Evolutionary conservation across 306 rosid genomes (phyloP).

Genomic region (Begonia loranthoides): DNA sequence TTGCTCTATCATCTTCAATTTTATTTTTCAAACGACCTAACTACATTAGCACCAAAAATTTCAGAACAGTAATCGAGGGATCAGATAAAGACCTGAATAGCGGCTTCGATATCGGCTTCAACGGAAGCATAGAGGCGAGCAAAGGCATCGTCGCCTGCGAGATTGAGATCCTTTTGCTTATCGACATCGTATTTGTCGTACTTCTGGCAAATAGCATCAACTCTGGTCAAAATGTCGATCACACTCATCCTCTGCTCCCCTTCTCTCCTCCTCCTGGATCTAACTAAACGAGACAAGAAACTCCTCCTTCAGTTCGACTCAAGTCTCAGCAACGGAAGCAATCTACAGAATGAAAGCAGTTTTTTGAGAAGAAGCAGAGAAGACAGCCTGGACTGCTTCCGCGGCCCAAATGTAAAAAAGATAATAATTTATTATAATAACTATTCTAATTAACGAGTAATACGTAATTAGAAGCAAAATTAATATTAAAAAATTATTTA

Average conservation of each 20-base stretch:
- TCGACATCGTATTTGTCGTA: constrained; percentile 87
- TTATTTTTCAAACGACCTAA: neutral
- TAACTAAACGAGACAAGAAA: constrained; percentile 2
- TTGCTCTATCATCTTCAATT: neutral
- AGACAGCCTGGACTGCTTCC: neutral
- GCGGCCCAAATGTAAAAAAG: too few relatives aligned
- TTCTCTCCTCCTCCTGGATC: constrained; percentile 1
- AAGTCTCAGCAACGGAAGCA: neutral
- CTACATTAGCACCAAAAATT: constrained; percentile 1
- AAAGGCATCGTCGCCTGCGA: constrained; percentile 92
- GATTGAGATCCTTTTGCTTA: constrained; percentile 55
- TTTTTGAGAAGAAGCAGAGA: neutral
- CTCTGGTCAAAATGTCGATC: constrained; percentile 86
- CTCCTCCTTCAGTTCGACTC: neutral
- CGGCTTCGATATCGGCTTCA: constrained; percentile 64
- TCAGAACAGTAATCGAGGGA: neutral
- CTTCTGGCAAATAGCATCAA: constrained; percentile 87
- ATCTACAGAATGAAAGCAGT: constrained; percentile 4
- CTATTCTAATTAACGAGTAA: too few relatives aligned
- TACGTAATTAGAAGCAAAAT: too few relatives aligned
- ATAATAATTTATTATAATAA: too few relatives aligned
- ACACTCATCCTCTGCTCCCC: constrained; percentile 64
- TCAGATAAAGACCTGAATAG: constrained; percentile 36
- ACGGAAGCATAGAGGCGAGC: constrained; percentile 70
- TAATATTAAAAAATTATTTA: too few relatives aligned